These are phyloP conservation scores for Apocynum venetum DNA, from an alignment of 257 asterid species.

Conservation along the genomic window DNA sequence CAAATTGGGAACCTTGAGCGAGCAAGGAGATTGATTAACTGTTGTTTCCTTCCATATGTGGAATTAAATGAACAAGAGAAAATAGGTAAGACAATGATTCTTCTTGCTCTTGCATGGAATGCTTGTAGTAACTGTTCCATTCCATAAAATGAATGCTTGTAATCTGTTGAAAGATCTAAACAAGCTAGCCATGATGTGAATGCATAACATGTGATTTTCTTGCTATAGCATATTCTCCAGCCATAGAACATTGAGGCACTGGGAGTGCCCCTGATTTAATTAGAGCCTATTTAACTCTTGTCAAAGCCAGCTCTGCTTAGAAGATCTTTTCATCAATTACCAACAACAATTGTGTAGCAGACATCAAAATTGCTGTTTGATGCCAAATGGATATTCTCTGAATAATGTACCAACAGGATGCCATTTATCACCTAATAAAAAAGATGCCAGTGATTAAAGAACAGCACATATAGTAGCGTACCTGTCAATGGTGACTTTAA, in stretches of 20 bases:
- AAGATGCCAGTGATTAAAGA: not conserved
- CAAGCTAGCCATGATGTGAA: not conserved
- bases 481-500: not conserved
- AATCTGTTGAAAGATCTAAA: not conserved
- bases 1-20: not conserved
- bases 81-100: not conserved
- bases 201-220: not conserved
- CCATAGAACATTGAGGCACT: not conserved
- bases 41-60: not conserved
- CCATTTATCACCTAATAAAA: not conserved
- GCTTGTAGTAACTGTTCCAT: not conserved
- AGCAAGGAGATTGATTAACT: not conserved
- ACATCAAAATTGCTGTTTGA: not conserved
- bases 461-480: not conserved
- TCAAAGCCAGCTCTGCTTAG: not conserved
- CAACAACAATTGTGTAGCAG: not conserved
- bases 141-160: not conserved
- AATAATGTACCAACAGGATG: not conserved
- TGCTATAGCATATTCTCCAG: not conserved
- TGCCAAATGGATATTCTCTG: not conserved
- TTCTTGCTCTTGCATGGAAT: not conserved
- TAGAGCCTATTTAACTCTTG: not conserved
- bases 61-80: not conserved
- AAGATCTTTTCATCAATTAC: not conserved
- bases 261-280: not conserved